phyloP scores from a whole-genome alignment of 345 rosid species.

The Raphanus sativus region DNA sequence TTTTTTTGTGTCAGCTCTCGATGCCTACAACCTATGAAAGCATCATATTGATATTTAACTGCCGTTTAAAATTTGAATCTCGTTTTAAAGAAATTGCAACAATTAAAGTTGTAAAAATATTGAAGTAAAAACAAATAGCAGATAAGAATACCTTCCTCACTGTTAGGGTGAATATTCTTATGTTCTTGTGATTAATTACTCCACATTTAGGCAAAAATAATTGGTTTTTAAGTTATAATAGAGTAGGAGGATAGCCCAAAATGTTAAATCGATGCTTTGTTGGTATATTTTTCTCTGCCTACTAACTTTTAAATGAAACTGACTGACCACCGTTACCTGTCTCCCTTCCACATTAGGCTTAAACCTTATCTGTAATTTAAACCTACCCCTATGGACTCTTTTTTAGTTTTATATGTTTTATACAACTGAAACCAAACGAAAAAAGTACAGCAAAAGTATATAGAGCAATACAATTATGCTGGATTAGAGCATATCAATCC shows the following conservation, averaged over 20 bases:
- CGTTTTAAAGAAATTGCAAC: too few species aligned
- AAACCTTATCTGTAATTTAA: conserved; percentile 4
- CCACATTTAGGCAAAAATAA: neutral
- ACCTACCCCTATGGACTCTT: conserved; percentile 13
- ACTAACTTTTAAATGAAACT: conserved; percentile 33
- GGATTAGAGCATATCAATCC: neutral
- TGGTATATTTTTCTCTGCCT: conserved; percentile 9
- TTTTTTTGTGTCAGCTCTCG: neutral
- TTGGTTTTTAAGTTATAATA: neutral
- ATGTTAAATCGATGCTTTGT: conserved; percentile 6
- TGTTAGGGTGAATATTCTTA: conserved; percentile 4
- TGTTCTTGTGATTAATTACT: conserved; percentile 9
- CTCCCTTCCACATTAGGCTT: conserved; percentile 27
- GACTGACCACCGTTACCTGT: conserved; percentile 27
- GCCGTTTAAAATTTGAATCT: neutral
- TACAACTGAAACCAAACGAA: neutral
- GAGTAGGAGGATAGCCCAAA: conserved; percentile 3
- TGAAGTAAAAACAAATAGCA: too few species aligned
- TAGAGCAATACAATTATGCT: neutral
- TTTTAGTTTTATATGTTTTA: neutral
- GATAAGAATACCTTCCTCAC: too few species aligned
- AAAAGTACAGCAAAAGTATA: neutral
- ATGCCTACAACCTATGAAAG: neutral
- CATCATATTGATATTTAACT: neutral
- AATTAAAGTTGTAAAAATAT: too few species aligned